Conservation (phyloP, 1,139 yeast genomes). For the Pichia sorboxylosa region DNA sequence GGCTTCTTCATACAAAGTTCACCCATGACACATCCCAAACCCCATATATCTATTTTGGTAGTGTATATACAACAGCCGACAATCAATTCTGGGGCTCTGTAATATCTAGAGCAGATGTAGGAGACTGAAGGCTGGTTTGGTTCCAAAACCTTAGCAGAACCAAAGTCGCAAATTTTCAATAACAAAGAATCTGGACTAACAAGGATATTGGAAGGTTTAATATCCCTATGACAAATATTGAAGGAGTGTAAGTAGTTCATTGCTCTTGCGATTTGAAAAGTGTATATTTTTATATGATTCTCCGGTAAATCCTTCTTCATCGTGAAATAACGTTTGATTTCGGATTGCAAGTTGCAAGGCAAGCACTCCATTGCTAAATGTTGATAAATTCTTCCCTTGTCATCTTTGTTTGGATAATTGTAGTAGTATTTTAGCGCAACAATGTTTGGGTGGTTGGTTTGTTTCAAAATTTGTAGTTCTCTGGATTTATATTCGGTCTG, state of each 20-base stretch:
- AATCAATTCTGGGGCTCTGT: constrained; percentile 74
- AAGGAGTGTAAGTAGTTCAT: constrained; percentile 73
- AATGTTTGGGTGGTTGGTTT: constrained; percentile 69
- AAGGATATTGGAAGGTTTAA: constrained; percentile 68
- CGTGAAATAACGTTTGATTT: constrained; percentile 57
- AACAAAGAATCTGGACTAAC: constrained; percentile 58
- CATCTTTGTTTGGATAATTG: constrained; percentile 48
- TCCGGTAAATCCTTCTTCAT: constrained; percentile 55
- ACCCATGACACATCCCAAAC: constrained; percentile 74
- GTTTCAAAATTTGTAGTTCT: constrained; percentile 63
- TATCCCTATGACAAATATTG: constrained; percentile 73
- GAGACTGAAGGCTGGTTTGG: constrained; percentile 65
- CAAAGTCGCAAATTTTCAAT: constrained; percentile 72
- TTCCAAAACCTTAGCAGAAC: constrained; percentile 68
- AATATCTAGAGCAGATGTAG: constrained; percentile 69
- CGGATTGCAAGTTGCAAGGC: constrained; percentile 67
- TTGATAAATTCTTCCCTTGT: constrained; percentile 56
- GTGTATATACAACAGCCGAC: constrained; percentile 68
- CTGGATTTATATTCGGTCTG: constrained; percentile 76
- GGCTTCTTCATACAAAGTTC: constrained; percentile 78
- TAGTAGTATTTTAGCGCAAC: constrained; percentile 55
- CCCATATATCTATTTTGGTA: constrained; percentile 79
- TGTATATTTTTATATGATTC: constrained; percentile 64
- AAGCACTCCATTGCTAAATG: constrained; percentile 78
- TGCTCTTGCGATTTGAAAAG: constrained; percentile 73